phyloP scores from a whole-genome alignment of 1,139 yeast genomes.

The Hyphopichia wangnamkhiaoensis region DNA sequence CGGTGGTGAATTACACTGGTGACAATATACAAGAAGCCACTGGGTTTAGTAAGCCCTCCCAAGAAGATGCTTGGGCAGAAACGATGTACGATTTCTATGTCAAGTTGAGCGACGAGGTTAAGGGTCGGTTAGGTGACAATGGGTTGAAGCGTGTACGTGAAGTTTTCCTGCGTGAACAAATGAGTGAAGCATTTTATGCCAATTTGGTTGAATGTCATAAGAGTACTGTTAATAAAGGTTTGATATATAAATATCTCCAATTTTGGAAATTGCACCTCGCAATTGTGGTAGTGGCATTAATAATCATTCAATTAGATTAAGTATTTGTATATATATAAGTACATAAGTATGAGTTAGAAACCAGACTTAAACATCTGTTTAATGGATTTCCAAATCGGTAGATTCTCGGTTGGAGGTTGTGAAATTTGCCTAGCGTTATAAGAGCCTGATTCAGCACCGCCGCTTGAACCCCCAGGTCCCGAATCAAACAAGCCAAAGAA shows the following conservation, averaged over 20 bases:
- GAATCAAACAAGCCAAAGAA: slow-evolving; percentile 12
- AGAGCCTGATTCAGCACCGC: slow-evolving; percentile 9
- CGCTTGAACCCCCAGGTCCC: slow-evolving; percentile 10
- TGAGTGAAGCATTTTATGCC: slow-evolving; percentile 53
- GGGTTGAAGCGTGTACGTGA: slow-evolving; percentile 55
- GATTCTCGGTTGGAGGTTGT: slow-evolving; percentile 17
- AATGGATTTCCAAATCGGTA: slow-evolving; percentile 36
- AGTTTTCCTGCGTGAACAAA: slow-evolving; percentile 60
- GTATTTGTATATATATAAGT: slow-evolving; percentile 1
- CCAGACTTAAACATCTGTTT: slow-evolving; percentile 29
- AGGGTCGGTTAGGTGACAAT: slow-evolving; percentile 40
- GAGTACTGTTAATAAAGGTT: slow-evolving; percentile 13
- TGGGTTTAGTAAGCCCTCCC: slow-evolving; percentile 71
- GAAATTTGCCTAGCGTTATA: slow-evolving; percentile 13
- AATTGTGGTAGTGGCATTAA: slow-evolving; percentile 1
- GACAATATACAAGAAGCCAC: slow-evolving; percentile 52
- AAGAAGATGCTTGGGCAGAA: slow-evolving; percentile 62
- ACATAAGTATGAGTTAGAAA: slow-evolving; percentile 3
- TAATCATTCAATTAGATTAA: neutral
- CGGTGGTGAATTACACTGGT: slow-evolving; percentile 52
- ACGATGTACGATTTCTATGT: slow-evolving; percentile 48
- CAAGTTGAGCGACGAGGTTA: slow-evolving; percentile 28
- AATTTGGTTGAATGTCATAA: slow-evolving; percentile 18
- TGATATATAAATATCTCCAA: slow-evolving; percentile 9
- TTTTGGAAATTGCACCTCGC: slow-evolving; percentile 10